phyloP scores from a whole-genome alignment of 495 filamentous ascomycete species.

The Daldinia decipiens region DNA sequence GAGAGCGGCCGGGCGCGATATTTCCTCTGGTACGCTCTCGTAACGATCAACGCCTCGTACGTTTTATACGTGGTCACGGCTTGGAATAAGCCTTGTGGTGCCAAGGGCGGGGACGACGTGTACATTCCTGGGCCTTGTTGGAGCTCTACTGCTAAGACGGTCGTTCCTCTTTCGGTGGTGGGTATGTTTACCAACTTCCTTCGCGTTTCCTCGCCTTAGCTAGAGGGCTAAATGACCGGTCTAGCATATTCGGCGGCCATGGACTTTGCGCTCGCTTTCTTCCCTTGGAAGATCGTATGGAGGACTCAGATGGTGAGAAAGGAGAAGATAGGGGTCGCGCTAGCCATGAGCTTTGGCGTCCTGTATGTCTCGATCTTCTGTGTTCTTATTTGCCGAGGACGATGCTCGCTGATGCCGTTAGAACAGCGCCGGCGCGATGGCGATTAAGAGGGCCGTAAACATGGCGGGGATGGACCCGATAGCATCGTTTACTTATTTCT shows the following conservation, averaged over 20 bases:
- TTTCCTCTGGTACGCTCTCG: constrained; percentile 36
- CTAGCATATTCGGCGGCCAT: constrained; percentile 51
- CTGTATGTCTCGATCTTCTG: constrained; percentile 45
- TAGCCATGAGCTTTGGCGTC: constrained; percentile 56
- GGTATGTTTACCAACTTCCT: constrained; percentile 8
- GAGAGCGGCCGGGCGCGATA: constrained; percentile 14
- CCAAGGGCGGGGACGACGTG: constrained; percentile 16
- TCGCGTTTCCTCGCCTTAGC: no score
- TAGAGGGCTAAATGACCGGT: not conserved
- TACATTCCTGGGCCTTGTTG: constrained; percentile 39
- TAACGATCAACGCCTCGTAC: constrained; percentile 32
- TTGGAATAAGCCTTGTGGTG: constrained; percentile 32
- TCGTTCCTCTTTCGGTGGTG: constrained; percentile 27
- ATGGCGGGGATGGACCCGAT: constrained; percentile 20
- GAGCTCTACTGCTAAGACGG: constrained; percentile 26
- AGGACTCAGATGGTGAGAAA: constrained; percentile 48
- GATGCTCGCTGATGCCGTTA: not conserved
- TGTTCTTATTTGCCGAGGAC: not conserved
- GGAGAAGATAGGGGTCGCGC: constrained; percentile 52
- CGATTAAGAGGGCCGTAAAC: constrained; percentile 20
- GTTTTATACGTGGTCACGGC: constrained; percentile 26
- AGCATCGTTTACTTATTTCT: constrained; percentile 23
- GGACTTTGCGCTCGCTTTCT: constrained; percentile 50
- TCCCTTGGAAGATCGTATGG: constrained; percentile 53
- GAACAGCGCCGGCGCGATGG: constrained; percentile 27